A percentile compares a stretch with the other conserved stretches of the same genome.
Evolutionary conservation across 352 stramenopile genomes (phyloP).

Genomic region (Globisporangium paddicum): DNA sequence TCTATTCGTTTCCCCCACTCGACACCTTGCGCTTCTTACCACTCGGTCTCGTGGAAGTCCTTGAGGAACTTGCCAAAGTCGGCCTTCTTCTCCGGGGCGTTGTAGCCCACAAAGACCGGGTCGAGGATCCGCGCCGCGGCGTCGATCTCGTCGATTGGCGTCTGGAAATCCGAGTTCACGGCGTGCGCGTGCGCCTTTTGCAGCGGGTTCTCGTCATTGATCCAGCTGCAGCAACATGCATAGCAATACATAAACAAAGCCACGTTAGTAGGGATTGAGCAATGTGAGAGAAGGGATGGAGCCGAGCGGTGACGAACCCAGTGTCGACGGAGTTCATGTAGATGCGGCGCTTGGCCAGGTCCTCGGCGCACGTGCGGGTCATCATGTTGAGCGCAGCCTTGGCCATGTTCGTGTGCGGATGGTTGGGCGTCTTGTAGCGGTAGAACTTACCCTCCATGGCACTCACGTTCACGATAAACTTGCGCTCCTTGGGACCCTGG

Average conservation of each 20-base stretch:
- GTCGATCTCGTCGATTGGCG: slow-evolving; percentile 97
- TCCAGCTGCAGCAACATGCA: slow-evolving; percentile 74
- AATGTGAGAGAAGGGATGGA: slow-evolving; percentile 7
- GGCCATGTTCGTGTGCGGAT: slow-evolving; percentile 98
- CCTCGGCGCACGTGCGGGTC: slow-evolving; percentile 94
- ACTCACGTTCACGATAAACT: slow-evolving; percentile 97
- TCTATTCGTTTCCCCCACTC: slow-evolving; percentile 4
- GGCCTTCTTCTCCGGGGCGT: slow-evolving; percentile 34
- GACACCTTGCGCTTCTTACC: too few species aligned
- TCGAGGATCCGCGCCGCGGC: slow-evolving; percentile 93
- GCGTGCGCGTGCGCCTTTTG: slow-evolving; percentile 92
- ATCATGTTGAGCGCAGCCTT: slow-evolving; percentile 99
- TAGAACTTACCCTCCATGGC: slow-evolving; percentile 99
- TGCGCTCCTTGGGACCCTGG: slow-evolving; percentile 36
- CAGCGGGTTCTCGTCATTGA: slow-evolving; percentile 98
- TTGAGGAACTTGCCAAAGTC: slow-evolving; percentile 86
- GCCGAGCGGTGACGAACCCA: slow-evolving; percentile 43
- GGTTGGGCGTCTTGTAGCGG: slow-evolving; percentile 95
- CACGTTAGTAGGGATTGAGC: slow-evolving; percentile 1
- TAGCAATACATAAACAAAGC: background rate
- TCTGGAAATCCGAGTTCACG: slow-evolving; percentile 93
- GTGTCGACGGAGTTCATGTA: slow-evolving; percentile 99
- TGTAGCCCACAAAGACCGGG: slow-evolving; percentile 91
- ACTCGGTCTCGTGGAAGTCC: slow-evolving; percentile 89
- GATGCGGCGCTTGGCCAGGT: slow-evolving; percentile 92